Base-by-base conservation (phyloP, 2,329 filamentous ascomycete species). In the Claviceps pazoutovae region DNA sequence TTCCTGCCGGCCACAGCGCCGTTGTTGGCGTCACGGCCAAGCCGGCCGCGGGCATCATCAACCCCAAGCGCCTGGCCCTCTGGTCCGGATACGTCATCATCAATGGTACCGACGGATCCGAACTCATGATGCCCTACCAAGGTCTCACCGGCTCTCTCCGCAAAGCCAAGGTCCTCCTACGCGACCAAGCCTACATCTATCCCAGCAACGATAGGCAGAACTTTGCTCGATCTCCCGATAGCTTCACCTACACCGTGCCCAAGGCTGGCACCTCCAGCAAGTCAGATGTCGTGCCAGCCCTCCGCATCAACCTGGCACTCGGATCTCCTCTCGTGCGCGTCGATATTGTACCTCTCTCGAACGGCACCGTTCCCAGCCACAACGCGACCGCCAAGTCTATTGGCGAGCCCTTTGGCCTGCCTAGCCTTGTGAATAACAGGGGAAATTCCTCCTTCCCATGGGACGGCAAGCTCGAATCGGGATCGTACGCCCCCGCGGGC, bases 21-120 rank as follows among this genome's bases (percentile, higher is more conserved):
- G 68, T 68, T 0, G 61, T 79, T 50, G 63, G 68, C n/a, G 73
- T 79, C 14, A 65, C 65, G 0, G 68, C 71, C 2, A 70, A 66
- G 6, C 26, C 16, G 1, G 66, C 70, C 1, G 73, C 74, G 57
- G 57, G 61, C 57, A 57, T 61, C 2, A 57, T 71, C 1, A 59
- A 69, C 39, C 56, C 61, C 13, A 61, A 58, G 1, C 66, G 66
- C 23, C 59, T 73, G 1, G 67, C 69, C 4, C 60, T 73, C 2
- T 74, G 69, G 61, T 69, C 67, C 6, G 71, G 71, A 4, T 72
- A 65, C 55, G 61, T 74, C 38, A 57, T 64, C 13, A 61, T 73
- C 49, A 68, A 67, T 49, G 64, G 67, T 17, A 64, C 65, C 5
- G 68, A 69, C 36, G 66, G 64, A 9, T 59, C 61, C 17, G 59